Evolutionary conservation across 225 moss, liverwort and hornwort genomes (phyloP), one percentile per base, ranked within the genome.

Genomic region (Polytrichum commune): DNA sequence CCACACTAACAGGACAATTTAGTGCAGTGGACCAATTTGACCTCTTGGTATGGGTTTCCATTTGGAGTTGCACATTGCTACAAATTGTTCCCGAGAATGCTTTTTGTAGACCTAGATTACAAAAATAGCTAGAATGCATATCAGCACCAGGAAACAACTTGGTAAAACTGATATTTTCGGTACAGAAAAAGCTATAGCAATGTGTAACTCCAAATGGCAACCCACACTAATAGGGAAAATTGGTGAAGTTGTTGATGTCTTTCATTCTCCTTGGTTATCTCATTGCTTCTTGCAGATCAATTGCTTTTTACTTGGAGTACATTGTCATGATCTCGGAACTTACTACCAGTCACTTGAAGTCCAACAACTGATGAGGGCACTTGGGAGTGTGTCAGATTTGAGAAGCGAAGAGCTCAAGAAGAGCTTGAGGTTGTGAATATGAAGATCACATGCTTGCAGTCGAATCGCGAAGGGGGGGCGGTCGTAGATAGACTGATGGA

Each of bases 391-490:
- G 5, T 22, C 83, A 95, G 92, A 64, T 95, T 90, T 78, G 96
- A 96, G 67, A 96, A 92, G 81, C 82, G 89, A 77, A 89, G 96
- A 73, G 68, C 89, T 62, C 88, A 92, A 73, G 96, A 96, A 81
- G 90, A 92, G 73, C 70, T 92, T 63, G 89, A 93, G 73, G 80
- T 83, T 72, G 63, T 90, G 55, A 88, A 75, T 26, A 55, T 60
- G 54, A 96, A 90, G 79, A 74, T 84, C 71, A 30, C 81, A 23
- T 91, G 92, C 27, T 73, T 90, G 61, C 72, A 75, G 65, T 76
- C 88, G 63, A 78, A 89, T 70, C 82, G 89, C 62, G 96, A 93
- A 66, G 92, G 87, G 1, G 90, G 93, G 63, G 87, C 89, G 57
- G 81, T 89, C 79, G 74, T 92, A 54, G 92, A 93, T 75, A 89